Base-by-base conservation (phyloP, 352 stramenopile genomes). In the Pilasporangium apinafurcum region DNA sequence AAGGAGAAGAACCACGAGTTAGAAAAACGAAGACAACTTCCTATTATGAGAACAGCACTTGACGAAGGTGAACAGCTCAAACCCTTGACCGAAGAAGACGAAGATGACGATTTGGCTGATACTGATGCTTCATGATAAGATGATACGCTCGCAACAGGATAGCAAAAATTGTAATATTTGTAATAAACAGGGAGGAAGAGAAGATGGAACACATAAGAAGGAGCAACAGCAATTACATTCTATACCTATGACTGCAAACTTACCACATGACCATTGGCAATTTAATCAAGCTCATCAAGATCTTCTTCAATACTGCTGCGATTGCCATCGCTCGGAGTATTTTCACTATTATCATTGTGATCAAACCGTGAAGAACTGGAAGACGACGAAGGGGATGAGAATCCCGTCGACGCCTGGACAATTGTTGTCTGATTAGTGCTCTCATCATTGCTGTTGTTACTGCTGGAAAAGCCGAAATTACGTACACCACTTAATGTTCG, bases 271-370 rank as follows among this genome's bases (percentile, higher is more conserved):
- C 16, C 24, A 8, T 7, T n/a, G 22, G 35, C 7, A n/a, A 13
- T 21, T 70, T 44, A 89, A 42, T 89, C 77, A 26, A 89, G 57
- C 46, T 73, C 62, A 22, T 89, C 71, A 60, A 89, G 61, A 18
- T 82, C 76, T 51, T 85, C 72, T 24, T 74, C 58, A 28, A 72
- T 59, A 43, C 60, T 75, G 41, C 60, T 67, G 33, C 37, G 57
- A 13, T 37, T 42, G 22, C 34, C 52, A 50, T 64, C 81, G 30
- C 31, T 53, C 27, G 53, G 28, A 33, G 36, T 24, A 42, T 37
- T 45, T 28, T 4, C 22, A n/a, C 28, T 26, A 21, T 29, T 25
- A 7, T 46, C 20, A 26, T 35, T 22, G 45, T 22, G 46, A 59
- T n/a, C 47, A 60, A 6, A 51, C n/a, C n/a, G n/a, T n/a, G n/a